phyloP scores from a whole-genome alignment of 495 filamentous ascomycete genomes.

The Trichoderma parareesei region DNA sequence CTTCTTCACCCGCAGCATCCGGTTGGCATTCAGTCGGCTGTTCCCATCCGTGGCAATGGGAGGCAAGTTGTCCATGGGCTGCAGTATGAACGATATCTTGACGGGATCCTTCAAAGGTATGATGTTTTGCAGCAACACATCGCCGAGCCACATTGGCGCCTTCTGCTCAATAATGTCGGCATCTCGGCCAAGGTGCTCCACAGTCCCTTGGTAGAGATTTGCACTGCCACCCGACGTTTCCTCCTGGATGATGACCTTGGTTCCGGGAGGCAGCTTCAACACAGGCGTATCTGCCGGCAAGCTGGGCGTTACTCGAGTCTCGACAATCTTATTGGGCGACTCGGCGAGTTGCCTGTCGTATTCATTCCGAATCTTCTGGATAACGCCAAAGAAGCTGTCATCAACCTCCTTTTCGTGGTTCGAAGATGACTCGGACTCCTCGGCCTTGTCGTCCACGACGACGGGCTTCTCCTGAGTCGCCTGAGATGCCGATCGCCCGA shows the following conservation, averaged over 20 bases:
- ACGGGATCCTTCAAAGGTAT: conserved; percentile 83
- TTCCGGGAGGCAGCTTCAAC: conserved; percentile 67
- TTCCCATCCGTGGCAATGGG: conserved; percentile 62
- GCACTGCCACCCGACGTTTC: conserved; percentile 86
- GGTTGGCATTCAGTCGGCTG: conserved; percentile 86
- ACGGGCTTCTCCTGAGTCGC: conserved; percentile 63
- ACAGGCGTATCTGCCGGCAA: conserved; percentile 77
- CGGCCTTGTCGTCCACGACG: conserved; percentile 60
- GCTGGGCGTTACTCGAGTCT: conserved; percentile 66
- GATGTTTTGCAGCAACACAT: conserved; percentile 79
- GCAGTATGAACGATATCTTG: conserved; percentile 85
- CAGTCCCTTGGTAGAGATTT: conserved; percentile 84
- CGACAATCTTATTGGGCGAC: conserved; percentile 45
- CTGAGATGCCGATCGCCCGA: conserved; percentile 63
- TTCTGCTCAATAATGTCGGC: conserved; percentile 75
- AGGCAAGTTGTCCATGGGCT: conserved; percentile 78
- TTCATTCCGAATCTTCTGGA: conserved; percentile 67
- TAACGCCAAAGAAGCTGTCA: conserved; percentile 69
- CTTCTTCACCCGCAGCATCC: conserved; percentile 93
- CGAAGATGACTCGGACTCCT: conserved; percentile 55
- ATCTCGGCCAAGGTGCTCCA: conserved; percentile 66
- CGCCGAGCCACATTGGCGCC: conserved; percentile 85
- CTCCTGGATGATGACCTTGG: conserved; percentile 89
- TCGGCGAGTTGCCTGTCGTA: conserved; percentile 62
- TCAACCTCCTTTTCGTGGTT: conserved; percentile 81